Conservation (phyloP, 768 basidiomycete genomes). For the Lactarius sp. region DNA sequence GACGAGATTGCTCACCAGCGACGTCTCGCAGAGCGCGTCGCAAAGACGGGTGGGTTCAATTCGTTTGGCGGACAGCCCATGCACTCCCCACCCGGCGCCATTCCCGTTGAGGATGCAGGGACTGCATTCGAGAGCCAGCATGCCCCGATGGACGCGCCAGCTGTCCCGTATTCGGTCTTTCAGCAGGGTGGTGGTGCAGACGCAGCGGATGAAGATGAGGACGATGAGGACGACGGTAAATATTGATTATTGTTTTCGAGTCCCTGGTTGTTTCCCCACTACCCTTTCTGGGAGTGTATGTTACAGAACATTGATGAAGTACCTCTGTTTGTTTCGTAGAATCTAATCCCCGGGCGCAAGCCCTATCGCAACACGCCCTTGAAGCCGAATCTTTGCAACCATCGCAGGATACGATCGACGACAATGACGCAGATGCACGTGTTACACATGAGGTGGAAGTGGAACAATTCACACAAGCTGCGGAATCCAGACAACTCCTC, state of each 20-base stretch:
- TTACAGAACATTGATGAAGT: constrained; percentile 25
- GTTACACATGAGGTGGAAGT: constrained; percentile 19
- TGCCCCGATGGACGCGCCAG: constrained; percentile 9
- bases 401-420: not conserved
- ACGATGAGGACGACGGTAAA: constrained; percentile 39
- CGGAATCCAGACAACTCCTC: not conserved
- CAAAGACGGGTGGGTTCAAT: constrained; percentile 59
- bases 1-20: constrained; percentile 51
- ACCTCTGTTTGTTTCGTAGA: constrained; percentile 19
- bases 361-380: constrained; percentile 10
- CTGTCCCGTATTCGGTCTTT: constrained; percentile 4
- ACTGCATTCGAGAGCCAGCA: constrained; percentile 25
- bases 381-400: not conserved
- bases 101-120: constrained; percentile 7
- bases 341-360: constrained; percentile 20
- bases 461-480: not conserved
- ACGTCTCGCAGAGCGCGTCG: constrained; percentile 54
- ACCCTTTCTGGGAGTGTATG: constrained; percentile 22
- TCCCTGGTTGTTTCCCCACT: constrained; percentile 26
- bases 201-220: constrained; percentile 23
- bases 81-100: constrained; percentile 30
- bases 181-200: constrained; percentile 22
- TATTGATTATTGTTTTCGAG: constrained; percentile 33
- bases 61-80: constrained; percentile 37
- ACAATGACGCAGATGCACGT: constrained; percentile 19